Base-by-base conservation (phyloP, 169 alveolate species). In the Eimeria sp. region DNA sequence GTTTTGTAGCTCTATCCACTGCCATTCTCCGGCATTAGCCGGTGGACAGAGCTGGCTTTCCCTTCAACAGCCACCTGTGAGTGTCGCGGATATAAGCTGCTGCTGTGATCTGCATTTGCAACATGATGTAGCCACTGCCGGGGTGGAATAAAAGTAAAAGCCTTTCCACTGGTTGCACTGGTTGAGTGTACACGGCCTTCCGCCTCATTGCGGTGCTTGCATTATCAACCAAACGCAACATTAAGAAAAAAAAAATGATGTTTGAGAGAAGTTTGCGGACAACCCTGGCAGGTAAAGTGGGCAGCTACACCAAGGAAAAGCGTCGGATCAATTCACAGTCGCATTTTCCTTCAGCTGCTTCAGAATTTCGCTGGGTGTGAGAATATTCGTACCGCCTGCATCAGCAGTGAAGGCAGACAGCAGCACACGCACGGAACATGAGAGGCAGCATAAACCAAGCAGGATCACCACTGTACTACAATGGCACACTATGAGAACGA, bases 341-440 rank as follows among this genome's bases (percentile, higher is more conserved):
- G 76, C 23, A 37, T 87, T 66, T 30, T 87, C 93, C 93, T 87
- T 87, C 54, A 87, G 56, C 52, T 87, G 93, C 27, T 60, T 87
- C 43, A 87, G 62, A 30, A 87, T 37, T 72, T 87, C 83, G 64
- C 83, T 64, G n/a, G 93, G 93, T 62, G 93, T 87, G 43, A 87
- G 93, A 64, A 87, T 87, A 43, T 64, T 87, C 46, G 93, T 87
- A 82, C 93, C 82, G 18, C 93, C 93, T 87, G 54, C 54, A 52
- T 3, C 43, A 2, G n/a, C 52, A 78, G 43, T 40, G 64, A 8
- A 62, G 43, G 78, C 62, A 18, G 27, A 11, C 58, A 33, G 33
- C 68, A 54, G 14, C 40, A 80, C 43, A 4, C 20, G 14, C 40
- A 80, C 43, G 13, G 20, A 49, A 13, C 46, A 33, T 43, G 60